Conservation (phyloP, 2,329 filamentous ascomycete genomes). For the Aspergillus floridensis region DNA sequence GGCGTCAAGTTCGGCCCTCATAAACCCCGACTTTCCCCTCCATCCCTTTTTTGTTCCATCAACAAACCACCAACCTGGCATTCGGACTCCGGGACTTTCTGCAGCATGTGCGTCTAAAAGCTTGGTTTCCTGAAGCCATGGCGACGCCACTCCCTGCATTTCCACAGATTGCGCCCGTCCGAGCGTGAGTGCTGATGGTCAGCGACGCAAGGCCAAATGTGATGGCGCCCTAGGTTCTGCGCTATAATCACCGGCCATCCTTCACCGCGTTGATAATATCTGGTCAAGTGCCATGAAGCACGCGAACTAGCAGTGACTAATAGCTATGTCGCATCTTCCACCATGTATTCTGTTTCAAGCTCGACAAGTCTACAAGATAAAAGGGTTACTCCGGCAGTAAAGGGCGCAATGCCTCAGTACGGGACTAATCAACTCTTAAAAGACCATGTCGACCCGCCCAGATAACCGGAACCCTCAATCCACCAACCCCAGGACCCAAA, state of each 20-base stretch:
- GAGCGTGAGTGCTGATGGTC: conserved; percentile 64
- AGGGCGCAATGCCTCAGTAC: no score
- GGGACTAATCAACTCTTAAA: no score
- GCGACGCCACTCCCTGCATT: not conserved
- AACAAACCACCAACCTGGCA: not conserved
- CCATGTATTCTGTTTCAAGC: no score
- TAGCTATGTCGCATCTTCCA: no score
- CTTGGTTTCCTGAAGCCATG: not conserved
- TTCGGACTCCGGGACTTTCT: not conserved
- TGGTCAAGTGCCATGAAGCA: conserved; percentile 35
- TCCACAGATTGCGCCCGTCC: conserved; percentile 9
- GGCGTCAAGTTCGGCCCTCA: not conserved
- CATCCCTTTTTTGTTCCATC: not conserved
- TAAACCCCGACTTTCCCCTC: not conserved
- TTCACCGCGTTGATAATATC: conserved; percentile 53
- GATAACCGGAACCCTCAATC: not conserved
- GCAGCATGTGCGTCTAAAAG: no score
- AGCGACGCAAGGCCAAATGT: conserved; percentile 73
- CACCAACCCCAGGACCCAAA: not conserved
- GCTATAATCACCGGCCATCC: conserved; percentile 43
- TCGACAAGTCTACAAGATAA: no score
- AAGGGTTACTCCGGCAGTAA: no score
- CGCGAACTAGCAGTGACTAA: no score
- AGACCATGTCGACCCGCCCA: no score
- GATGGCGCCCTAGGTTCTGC: conserved; percentile 50